Conservation (phyloP, 192 early-diverging fungal genomes). For the Helicostylum pulchrum region DNA sequence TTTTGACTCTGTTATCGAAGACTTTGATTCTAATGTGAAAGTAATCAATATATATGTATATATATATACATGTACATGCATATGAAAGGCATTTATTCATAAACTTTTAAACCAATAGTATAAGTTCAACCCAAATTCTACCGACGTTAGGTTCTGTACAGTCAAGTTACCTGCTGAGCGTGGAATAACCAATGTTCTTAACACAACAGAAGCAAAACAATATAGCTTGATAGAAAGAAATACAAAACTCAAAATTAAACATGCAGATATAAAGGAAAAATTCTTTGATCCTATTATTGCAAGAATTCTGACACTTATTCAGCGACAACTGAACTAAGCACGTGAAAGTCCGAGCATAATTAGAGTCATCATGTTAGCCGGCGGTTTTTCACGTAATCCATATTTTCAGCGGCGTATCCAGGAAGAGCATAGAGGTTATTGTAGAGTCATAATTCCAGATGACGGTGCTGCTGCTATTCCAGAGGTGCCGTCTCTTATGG, state of each 20-base stretch:
- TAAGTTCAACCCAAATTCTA: too few relatives aligned
- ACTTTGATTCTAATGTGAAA: constrained; percentile 46
- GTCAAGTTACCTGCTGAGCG: too few relatives aligned
- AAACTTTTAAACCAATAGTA: too few relatives aligned
- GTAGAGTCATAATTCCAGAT: constrained; percentile 33
- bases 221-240: background rate
- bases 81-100: background rate
- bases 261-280: constrained; percentile 32
- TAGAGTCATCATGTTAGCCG: constrained; percentile 46
- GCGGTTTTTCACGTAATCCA: constrained; percentile 49
- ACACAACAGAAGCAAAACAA: too few relatives aligned
- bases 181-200: too few relatives aligned
- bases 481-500: constrained; percentile 52
- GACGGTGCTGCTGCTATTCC: constrained; percentile 43
- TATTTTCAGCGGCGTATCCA: constrained; percentile 46
- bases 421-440: constrained; percentile 32
- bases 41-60: constrained; percentile 14
- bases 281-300: constrained; percentile 49
- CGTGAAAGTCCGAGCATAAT: constrained; percentile 25
- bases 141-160: too few relatives aligned
- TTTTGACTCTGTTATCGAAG: too few relatives aligned
- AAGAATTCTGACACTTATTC: constrained; percentile 41
- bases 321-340: constrained; percentile 13
- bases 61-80: too few relatives aligned
- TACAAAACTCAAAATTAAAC: constrained; percentile 23